Base-by-base conservation (phyloP, 2,329 filamentous ascomycete species). In the Neoascochyta sp. region DNA sequence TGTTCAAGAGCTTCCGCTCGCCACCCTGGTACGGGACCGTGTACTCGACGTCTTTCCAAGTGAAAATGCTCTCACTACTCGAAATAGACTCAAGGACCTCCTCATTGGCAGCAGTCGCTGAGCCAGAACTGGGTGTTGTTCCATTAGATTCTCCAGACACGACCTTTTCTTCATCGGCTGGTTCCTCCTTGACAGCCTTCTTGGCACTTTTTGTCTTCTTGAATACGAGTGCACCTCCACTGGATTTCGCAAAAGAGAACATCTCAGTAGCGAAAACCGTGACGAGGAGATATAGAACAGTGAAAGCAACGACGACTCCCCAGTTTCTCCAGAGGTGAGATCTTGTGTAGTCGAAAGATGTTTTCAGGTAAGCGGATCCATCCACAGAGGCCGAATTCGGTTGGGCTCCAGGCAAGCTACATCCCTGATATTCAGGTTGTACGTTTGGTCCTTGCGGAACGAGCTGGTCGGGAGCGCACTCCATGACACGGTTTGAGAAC, bases 291-390 rank as follows among this genome's bases (percentile, higher is more conserved):
- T 90, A 93, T 4, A 87, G 71, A 1, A 86, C 69, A 1, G 78
- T 75, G 44, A 86, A 92, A 0, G 81, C 85, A 45, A 89, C 78
- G 1, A 92, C 63, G 3, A 89, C 80, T 17, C 82, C 85, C 50
- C 85, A 87, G 55, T 90, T 88, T 3, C 85, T 78, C 69, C 80
- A 83, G 0, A 82, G 59, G 47, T 83, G 69, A 15, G 62, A 64
- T 11, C 76, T 65, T 0, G 70, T 69, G 47, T 80, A 81, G 24
- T 71, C 64, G 57, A 75, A 83, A 6, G 69, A 69, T 1, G 68
- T 66, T 7, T 64, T 45, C 2, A 82, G 52, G 45, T 82, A 84
- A 13, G 63, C 62, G 2, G 66, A 54, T 18, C 80, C 80, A 17
- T 68, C 48, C 9, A 83, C 71, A 3, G 54, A 64, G 1, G 65